phyloP scores from a whole-genome alignment of 352 stramenopile species.

The Pythium dissotocum region DNA sequence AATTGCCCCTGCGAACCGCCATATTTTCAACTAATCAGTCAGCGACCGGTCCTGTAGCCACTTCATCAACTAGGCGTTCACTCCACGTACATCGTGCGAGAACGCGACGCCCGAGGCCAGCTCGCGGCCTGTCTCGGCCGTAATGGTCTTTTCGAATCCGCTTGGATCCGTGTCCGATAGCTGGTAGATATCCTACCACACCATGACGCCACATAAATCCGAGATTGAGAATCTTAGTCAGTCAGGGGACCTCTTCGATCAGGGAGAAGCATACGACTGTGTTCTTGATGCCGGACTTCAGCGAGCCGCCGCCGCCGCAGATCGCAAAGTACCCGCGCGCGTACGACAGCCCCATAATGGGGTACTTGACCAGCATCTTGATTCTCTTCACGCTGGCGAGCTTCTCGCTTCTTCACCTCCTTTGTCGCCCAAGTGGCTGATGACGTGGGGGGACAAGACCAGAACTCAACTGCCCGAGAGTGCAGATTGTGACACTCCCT shows the following conservation, averaged over 20 bases:
- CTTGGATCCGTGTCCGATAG: conserved; percentile 61
- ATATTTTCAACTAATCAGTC: not conserved
- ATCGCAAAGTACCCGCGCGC: conserved; percentile 73
- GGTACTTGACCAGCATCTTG: conserved; percentile 82
- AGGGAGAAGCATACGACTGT: conserved; percentile 58
- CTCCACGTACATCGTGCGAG: conserved; percentile 51
- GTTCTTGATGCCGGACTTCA: conserved; percentile 87
- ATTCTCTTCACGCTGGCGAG: not conserved
- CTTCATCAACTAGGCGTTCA: not conserved
- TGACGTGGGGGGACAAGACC: conserved; percentile 14
- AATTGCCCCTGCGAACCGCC: conserved; percentile 40
- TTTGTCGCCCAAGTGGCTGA: conserved; percentile 9
- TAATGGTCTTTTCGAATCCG: conserved; percentile 69
- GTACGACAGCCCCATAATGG: conserved; percentile 83
- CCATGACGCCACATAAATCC: not conserved
- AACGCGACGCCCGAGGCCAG: conserved; percentile 77
- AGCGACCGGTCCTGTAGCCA: not conserved
- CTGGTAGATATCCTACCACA: conserved; percentile 66
- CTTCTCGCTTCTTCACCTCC: conserved; percentile 5
- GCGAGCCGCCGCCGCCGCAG: conserved; percentile 77
- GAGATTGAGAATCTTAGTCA: too few species aligned
- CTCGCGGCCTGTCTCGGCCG: conserved; percentile 67
- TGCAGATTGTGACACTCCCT: conserved; percentile 13
- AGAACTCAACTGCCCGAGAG: conserved; percentile 6
- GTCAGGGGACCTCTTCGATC: too few species aligned